Conservation (phyloP, 257 asterid genomes). For the Gardenia jasminoides region DNA sequence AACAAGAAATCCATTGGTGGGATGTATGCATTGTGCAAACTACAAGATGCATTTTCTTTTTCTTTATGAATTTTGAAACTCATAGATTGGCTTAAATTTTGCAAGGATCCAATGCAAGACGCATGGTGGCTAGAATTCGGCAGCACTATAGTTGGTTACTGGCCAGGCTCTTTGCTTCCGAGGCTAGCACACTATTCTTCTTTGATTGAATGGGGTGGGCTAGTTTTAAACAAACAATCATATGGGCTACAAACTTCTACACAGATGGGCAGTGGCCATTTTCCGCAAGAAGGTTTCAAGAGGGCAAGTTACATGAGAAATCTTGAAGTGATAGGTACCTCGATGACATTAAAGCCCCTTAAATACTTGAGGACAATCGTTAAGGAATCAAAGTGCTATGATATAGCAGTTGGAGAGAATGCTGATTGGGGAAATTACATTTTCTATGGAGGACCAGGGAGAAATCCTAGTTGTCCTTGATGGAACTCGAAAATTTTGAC, state of each 20-base stretch:
- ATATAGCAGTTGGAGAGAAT: not conserved
- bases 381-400: conserved; percentile 16
- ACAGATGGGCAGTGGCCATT: conserved; percentile 29
- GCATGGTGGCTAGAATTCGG: conserved; percentile 20
- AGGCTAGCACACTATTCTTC: conserved; percentile 9
- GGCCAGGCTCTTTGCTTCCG: conserved; percentile 22
- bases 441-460: conserved; percentile 25
- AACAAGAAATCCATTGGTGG: not conserved
- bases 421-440: conserved; percentile 16
- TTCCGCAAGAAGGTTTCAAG: conserved; percentile 16
- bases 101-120: conserved; percentile 14
- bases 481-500: too few relatives aligned
- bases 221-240: conserved; percentile 10
- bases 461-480: not conserved
- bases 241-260: conserved; percentile 19
- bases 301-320: conserved; percentile 20
- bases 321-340: conserved; percentile 12
- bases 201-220: conserved; percentile 20
- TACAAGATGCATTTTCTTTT: not conserved
- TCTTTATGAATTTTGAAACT: not conserved
- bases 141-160: conserved; percentile 15
- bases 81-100: not conserved
- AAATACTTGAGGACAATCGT: not conserved
- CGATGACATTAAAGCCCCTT: conserved; percentile 12
- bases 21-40: too few relatives aligned